Conservation (phyloP, 768 basidiomycete species). For the Tulasnella sp. region DNA sequence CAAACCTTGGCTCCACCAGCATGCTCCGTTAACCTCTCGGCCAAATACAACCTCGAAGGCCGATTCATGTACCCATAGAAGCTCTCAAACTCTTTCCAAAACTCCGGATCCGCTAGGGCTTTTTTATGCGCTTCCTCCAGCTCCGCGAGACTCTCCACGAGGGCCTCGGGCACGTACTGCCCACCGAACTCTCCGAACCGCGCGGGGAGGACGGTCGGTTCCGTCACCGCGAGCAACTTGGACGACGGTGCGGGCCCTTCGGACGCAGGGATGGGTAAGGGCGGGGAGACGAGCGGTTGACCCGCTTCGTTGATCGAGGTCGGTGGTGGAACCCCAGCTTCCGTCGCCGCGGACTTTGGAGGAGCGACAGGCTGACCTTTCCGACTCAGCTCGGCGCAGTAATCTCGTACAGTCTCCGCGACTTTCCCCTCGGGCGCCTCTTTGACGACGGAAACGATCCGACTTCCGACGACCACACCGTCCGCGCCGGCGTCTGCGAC, state of each 20-base stretch:
- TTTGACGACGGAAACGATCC: conserved; percentile 72
- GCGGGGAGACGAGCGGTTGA: conserved; percentile 17
- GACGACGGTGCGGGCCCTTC: conserved; percentile 22
- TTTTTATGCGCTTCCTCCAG: conserved; percentile 79
- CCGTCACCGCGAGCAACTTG: conserved; percentile 24
- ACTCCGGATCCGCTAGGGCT: conserved; percentile 78
- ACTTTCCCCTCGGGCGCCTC: conserved; percentile 31
- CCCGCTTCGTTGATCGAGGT: conserved; percentile 14
- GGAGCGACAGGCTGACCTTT: background rate
- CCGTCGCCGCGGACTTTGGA: conserved; percentile 19
- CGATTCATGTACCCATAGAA: conserved; percentile 92
- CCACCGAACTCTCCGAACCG: conserved; percentile 95
- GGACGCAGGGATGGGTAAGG: conserved; percentile 25
- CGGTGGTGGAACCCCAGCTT: conserved; percentile 16
- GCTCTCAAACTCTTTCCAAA: conserved; percentile 83
- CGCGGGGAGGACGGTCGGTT: conserved; percentile 47
- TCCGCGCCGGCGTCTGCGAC: conserved; percentile 86
- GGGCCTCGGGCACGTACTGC: conserved; percentile 91
- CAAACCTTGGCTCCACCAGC: conserved; percentile 93
- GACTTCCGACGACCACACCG: conserved; percentile 88
- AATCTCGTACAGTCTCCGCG: conserved; percentile 49
- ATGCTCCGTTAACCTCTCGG: conserved; percentile 79
- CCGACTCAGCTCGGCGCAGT: conserved; percentile 56
- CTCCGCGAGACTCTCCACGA: conserved; percentile 87
- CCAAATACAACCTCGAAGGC: conserved; percentile 83